These are phyloP conservation scores for Orbilia quercus DNA, from an alignment of 2,329 filamentous ascomycete genomes.

Conservation along the genomic window DNA sequence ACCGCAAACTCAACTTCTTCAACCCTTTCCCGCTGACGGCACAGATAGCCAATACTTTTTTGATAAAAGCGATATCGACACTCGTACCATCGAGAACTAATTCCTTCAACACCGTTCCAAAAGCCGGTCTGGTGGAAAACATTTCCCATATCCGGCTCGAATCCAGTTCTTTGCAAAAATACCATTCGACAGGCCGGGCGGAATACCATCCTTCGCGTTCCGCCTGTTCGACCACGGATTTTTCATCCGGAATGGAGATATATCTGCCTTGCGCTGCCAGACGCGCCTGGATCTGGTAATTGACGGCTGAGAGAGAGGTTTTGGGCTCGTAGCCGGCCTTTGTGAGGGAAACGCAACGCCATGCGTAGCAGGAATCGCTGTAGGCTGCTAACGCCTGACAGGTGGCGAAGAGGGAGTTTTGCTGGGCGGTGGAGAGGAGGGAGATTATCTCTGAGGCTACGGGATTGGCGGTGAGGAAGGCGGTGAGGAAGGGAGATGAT, in stretches of 20 bases:
- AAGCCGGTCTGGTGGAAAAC: slow-evolving; percentile 42
- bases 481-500: slow-evolving; percentile 38
- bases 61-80: slow-evolving; percentile 45
- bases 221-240: slow-evolving; percentile 18
- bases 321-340: slow-evolving; percentile 43
- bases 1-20: slow-evolving; percentile 45
- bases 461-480: slow-evolving; percentile 39
- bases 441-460: slow-evolving; percentile 53
- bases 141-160: slow-evolving; percentile 39
- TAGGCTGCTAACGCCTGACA: slow-evolving; percentile 35
- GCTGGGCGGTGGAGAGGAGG: slow-evolving; percentile 43
- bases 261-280: slow-evolving; percentile 37
- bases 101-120: slow-evolving; percentile 42
- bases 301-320: slow-evolving; percentile 31
- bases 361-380: slow-evolving; percentile 51
- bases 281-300: slow-evolving; percentile 43
- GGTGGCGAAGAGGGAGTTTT: slow-evolving; percentile 46
- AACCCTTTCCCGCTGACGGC: slow-evolving; percentile 38
- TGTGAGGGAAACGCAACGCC: slow-evolving; percentile 41
- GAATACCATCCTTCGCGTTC: slow-evolving; percentile 27
- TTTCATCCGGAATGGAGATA: slow-evolving; percentile 35
- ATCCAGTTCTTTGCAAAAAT: slow-evolving; percentile 39
- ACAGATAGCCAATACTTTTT: slow-evolving; percentile 42
- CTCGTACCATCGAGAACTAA: slow-evolving; percentile 45
- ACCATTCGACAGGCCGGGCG: slow-evolving; percentile 29